These are phyloP conservation scores for Diaporthe capsici DNA, from an alignment of 2,329 filamentous ascomycete genomes.

Conservation along the genomic window DNA sequence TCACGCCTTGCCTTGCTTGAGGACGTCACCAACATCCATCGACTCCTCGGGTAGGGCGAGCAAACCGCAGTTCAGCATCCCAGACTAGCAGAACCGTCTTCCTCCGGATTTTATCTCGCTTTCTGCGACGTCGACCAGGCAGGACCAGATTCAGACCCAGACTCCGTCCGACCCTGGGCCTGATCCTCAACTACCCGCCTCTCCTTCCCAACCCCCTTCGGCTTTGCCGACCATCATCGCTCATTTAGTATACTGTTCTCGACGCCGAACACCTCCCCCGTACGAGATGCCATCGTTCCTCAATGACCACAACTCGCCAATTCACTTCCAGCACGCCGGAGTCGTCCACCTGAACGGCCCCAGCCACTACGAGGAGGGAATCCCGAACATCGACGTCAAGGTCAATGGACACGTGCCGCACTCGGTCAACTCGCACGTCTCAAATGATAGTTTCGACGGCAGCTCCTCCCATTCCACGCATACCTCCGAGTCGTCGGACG, in stretches of 20 bases:
- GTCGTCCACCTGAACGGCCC: slow-evolving; percentile 60
- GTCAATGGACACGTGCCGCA: slow-evolving; percentile 52
- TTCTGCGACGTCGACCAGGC: not conserved
- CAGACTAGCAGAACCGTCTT: not conserved
- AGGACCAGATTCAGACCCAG: slow-evolving; percentile 2
- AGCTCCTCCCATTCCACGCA: slow-evolving; percentile 67
- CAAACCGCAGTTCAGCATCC: not conserved
- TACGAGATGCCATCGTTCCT: slow-evolving; percentile 68
- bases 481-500: slow-evolving; percentile 63
- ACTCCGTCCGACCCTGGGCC: slow-evolving; percentile 6
- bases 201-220: not conserved
- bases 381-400: slow-evolving; percentile 47
- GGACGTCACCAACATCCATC: slow-evolving; percentile 32
- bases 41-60: slow-evolving; percentile 36
- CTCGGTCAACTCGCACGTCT: slow-evolving; percentile 57
- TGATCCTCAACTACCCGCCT: slow-evolving; percentile 17
- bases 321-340: slow-evolving; percentile 58
- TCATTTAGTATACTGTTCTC: slow-evolving; percentile 37
- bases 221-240: slow-evolving; percentile 34
- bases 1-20: slow-evolving; percentile 32
- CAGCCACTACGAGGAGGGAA: slow-evolving; percentile 50
- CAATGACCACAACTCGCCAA: slow-evolving; percentile 60
- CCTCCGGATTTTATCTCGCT: not conserved
- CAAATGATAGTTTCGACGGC: slow-evolving; percentile 68
- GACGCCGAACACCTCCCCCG: not conserved